Percentiles rank a stretch among this genome's conserved stretches.
Evolutionary conservation across 176 grass and related monocot species (phyloP).

Genomic region (Carex littledalei): DNA sequence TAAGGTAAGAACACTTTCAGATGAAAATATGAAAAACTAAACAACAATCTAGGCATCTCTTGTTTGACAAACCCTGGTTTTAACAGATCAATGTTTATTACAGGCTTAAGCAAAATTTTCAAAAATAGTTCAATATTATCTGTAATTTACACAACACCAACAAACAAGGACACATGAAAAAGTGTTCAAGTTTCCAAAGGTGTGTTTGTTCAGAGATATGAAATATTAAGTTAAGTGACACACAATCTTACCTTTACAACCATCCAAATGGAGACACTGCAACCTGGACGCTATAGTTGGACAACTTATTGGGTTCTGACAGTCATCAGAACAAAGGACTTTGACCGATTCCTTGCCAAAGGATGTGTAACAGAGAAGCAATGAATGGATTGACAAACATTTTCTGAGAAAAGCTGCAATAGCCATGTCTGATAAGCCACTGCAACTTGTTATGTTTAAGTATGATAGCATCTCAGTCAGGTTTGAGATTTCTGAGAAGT

Average conservation of each 20-base stretch:
- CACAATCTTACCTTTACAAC: conserved; percentile 13
- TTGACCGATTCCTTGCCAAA: conserved; percentile 1
- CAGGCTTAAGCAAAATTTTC: background rate
- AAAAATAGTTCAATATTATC: background rate
- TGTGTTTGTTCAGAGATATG: background rate
- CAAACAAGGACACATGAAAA: background rate
- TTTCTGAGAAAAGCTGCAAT: conserved; percentile 6
- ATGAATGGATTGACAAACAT: conserved; percentile 17
- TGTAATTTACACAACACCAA: background rate
- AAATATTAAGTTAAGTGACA: background rate
- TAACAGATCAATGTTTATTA: background rate
- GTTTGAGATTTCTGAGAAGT: background rate
- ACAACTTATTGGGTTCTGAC: background rate
- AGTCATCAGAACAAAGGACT: conserved; percentile 4
- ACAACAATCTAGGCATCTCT: background rate
- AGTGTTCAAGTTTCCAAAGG: background rate
- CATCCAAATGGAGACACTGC: background rate
- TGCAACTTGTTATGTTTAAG: conserved; percentile 6
- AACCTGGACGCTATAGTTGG: conserved; percentile 7
- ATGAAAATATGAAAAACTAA: background rate
- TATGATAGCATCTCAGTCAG: conserved; percentile 7
- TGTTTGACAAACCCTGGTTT: background rate
- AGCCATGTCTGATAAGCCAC: conserved; percentile 1
- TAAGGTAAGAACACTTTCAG: background rate
- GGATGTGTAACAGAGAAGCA: conserved; percentile 3